Evolutionary conservation across 1,139 yeast genomes (phyloP), one percentile per base, ranked within the genome.

Genomic region (Suhomyces panamericanus): DNA sequence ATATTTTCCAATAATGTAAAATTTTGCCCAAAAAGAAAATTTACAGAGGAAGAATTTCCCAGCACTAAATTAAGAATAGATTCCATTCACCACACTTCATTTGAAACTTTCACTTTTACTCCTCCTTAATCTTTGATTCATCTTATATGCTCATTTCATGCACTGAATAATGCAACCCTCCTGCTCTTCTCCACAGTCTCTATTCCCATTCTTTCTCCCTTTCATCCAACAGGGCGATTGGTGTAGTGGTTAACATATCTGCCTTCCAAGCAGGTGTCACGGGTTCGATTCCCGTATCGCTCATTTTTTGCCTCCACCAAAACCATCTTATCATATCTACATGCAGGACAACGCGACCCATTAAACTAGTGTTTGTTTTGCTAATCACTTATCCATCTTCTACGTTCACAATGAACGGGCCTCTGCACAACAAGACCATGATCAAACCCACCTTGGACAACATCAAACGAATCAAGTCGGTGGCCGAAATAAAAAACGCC

Each of bases 221-320:
- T n/a, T 13, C n/a, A 34, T 24, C 6, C 12, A 34, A 27, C 14
- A 17, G 77, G 76, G 76, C 70, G 75, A 73, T 72, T 73, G 74
- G 77, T 73, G 75, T 72, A 72, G 73, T 70, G 77, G 77, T 63
- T 71, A 73, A 67, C 76, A 73, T 72, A 64, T 64, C 67, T 69
- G 85, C 86, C 87, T 81, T 81, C 87, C 87, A 81, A 81, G 86
- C 86, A 78, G 80, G 81, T 71, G 85, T 77, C 84, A 79, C 73
- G 86, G 86, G 87, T 81, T 81, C 87, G 85, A 81, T 80, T 81
- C 86, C 83, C 87, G 83, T 79, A 80, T 79, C 83, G 77, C 83
- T 80, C 86, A 81, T 57, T 57, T 57, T 63, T 69, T 17, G 27
- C 28, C n/a, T 11, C 36, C n/a, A 13, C 24, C 17, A 14, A 6